Evolutionary conservation across 768 basidiomycete genomes (phyloP), one percentile per base, ranked within the genome.

Genomic region (Glaciozyma martinii): DNA sequence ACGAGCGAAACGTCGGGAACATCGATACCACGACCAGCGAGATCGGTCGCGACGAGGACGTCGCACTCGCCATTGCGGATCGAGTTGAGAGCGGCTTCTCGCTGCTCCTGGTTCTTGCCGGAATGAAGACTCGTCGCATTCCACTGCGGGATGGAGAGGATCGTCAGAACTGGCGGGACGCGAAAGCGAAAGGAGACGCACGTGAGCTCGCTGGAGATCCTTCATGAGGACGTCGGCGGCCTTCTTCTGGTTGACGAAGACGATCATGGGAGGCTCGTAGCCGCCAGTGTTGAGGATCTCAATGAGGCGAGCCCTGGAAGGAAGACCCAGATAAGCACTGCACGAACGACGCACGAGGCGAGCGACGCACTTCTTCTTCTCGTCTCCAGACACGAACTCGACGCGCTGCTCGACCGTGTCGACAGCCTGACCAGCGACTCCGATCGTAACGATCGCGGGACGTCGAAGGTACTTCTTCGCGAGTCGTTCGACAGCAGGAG

Each of bases 241-340:
- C 82, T 97, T 95, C 82, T 99, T 99, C 78, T 98, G 93, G 76
- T 98, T 98, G 80, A 97, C 93, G 78, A 98, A 99, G 25, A 92
- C 89, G 68, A 99, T 99, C 71, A 99, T 98, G 7, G 95, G 95
- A 23, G 95, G 84, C 43, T 85, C 77, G 76, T 85, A 90, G 66
- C 82, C 80, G 49, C 85, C 86, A 67, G 85, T 86, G 80, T 93
- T 90, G 77, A 99, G 85, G 68, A 98, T 90, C 75, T 98, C 94
- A 74, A 95, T 78, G 75, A 98, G 76, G 55, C 85, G 83, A 67
- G 87, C 84, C 77, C 91, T 95, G 73, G 23, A 68, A 23, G 25
- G 21, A 2, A 19, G 46, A 13, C 18, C 4, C 8, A 3, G 19
- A 19, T 47, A 8, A 47, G 50, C 53, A 18, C 13, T 19, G 5